A percentile compares a stretch with the other conserved stretches of the same genome.
phyloP scores from a whole-genome alignment of 2,329 filamentous ascomycete genomes.

The Blastomyces gilchristii region DNA sequence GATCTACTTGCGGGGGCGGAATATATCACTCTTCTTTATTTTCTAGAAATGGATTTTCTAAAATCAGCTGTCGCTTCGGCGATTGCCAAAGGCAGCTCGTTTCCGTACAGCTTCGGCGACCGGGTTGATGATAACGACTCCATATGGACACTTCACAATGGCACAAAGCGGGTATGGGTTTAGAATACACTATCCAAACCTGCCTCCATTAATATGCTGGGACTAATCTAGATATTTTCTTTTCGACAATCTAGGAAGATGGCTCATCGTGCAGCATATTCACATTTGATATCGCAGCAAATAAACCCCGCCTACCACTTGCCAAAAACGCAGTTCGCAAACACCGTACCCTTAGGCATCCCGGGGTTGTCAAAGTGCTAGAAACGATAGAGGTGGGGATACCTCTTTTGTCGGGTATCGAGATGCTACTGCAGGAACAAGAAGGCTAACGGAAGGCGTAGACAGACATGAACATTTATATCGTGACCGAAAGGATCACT shows the following conservation, averaged over 20 bases:
- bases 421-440: neutral
- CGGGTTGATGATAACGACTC: conserved; percentile 84
- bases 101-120: conserved; percentile 88
- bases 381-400: conserved; percentile 76
- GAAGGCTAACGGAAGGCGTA: conserved; percentile 30
- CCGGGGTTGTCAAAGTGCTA: conserved; percentile 84
- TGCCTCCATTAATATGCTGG: neutral
- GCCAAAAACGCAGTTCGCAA: conserved; percentile 93
- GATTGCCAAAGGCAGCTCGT: conserved; percentile 87
- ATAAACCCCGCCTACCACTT: conserved; percentile 70
- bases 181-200: neutral
- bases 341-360: conserved; percentile 82
- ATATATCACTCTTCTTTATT: neutral
- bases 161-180: conserved; percentile 66
- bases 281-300: conserved; percentile 77
- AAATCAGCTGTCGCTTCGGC: conserved; percentile 96
- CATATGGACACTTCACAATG: conserved; percentile 94
- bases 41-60: conserved; percentile 75
- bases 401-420: neutral
- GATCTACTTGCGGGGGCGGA: neutral
- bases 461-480: conserved; percentile 92
- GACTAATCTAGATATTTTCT: conserved; percentile 15
- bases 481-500: conserved; percentile 81
- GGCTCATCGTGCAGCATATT: conserved; percentile 92
- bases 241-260: conserved; percentile 59